Percentiles rank a stretch among this genome's conserved stretches.
These are phyloP conservation scores for Helicostylum pulchrum DNA, from an alignment of 192 early-diverging fungal genomes.

Conservation along the genomic window DNA sequence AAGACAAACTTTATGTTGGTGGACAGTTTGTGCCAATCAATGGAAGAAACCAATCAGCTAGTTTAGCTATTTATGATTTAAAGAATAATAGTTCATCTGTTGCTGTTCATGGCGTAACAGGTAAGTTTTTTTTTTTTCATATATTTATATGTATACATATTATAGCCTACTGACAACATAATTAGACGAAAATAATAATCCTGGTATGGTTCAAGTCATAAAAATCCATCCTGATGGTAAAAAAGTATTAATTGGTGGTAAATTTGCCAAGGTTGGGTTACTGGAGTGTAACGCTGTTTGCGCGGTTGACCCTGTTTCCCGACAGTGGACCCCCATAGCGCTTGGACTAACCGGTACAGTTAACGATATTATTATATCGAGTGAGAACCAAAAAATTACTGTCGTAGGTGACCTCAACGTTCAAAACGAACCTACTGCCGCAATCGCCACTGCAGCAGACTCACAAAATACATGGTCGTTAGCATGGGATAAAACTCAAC, in stretches of 20 bases:
- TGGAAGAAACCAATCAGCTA: slow-evolving; percentile 1
- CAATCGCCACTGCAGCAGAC: not conserved
- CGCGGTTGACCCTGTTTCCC: slow-evolving; percentile 13
- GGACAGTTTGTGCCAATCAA: slow-evolving; percentile 35
- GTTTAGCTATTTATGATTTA: slow-evolving; percentile 48
- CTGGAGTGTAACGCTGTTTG: slow-evolving; percentile 32
- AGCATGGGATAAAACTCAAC: not conserved
- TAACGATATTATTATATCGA: slow-evolving; percentile 28
- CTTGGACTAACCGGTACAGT: slow-evolving; percentile 28
- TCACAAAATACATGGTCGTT: not conserved
- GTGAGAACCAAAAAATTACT: slow-evolving; percentile 9
- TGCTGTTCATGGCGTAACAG: not conserved
- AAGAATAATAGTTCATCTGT: slow-evolving; percentile 21
- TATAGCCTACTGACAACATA: not conserved
- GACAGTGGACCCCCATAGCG: slow-evolving; percentile 33
- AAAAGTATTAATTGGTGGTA: slow-evolving; percentile 48
- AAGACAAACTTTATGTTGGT: slow-evolving; percentile 54
- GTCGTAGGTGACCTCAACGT: slow-evolving; percentile 16
- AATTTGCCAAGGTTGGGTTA: slow-evolving; percentile 50
- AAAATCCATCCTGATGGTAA: slow-evolving; percentile 23
- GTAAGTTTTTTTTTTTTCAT: not conserved
- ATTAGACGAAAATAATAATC: not conserved
- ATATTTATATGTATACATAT: not conserved
- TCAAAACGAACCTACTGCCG: not conserved
- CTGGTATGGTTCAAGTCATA: slow-evolving; percentile 20